Conservation (phyloP, 2,329 filamentous ascomycete genomes). For the Colletotrichum sp. region DNA sequence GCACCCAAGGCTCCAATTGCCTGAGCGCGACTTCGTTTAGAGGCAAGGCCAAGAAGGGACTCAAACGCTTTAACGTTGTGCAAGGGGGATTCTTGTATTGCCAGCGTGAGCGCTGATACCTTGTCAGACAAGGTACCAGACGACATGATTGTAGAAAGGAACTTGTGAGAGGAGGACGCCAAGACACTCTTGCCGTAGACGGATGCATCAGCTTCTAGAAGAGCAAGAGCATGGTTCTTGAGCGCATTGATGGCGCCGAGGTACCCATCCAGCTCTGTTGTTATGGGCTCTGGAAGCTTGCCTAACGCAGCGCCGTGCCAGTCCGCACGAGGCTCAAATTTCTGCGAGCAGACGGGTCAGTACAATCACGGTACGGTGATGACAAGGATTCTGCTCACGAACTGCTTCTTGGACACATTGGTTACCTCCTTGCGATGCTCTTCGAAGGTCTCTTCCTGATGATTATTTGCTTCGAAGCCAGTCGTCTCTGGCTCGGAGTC, state of each 20-base stretch:
- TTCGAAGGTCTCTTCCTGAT: conserved; percentile 17
- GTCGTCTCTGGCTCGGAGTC: conserved; percentile 34
- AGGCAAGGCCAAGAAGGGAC: conserved; percentile 80
- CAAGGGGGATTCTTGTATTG: conserved; percentile 93
- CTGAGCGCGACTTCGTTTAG: conserved; percentile 91
- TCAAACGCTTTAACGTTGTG: conserved; percentile 93
- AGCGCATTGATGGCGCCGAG: conserved; percentile 52
- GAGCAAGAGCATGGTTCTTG: conserved; percentile 72
- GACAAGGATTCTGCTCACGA: conserved; percentile 16
- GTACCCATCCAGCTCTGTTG: conserved; percentile 51
- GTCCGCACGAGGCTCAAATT: conserved; percentile 62
- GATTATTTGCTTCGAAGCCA: conserved; percentile 31
- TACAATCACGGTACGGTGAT: background rate
- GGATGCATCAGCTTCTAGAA: conserved; percentile 80
- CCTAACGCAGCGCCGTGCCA: conserved; percentile 57
- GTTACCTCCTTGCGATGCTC: background rate
- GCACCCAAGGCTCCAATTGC: conserved; percentile 92
- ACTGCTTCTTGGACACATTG: conserved; percentile 48
- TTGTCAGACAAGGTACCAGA: conserved; percentile 97
- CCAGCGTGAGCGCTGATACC: conserved; percentile 90
- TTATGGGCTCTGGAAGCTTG: conserved; percentile 46
- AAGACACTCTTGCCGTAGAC: conserved; percentile 77
- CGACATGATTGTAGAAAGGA: conserved; percentile 95
- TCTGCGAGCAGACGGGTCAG: conserved; percentile 36
- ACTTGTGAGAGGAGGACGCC: conserved; percentile 89